phyloP scores from a whole-genome alignment of 495 filamentous ascomycete genomes.

The Aspergillus homomorphus region DNA sequence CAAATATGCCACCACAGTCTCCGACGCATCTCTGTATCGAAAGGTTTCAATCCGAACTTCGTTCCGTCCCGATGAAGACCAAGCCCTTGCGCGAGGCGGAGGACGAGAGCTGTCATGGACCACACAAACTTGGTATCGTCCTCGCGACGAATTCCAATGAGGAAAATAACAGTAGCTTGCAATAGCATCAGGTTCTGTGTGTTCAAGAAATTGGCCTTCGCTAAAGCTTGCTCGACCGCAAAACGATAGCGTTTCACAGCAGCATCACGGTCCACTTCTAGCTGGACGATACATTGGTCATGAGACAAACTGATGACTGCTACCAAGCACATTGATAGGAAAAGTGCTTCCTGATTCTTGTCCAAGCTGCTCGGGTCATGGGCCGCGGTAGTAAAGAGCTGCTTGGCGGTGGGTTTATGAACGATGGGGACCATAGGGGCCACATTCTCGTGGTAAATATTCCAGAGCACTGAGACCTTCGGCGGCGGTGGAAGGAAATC shows the following conservation, averaged over 20 bases:
- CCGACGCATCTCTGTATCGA: constrained; percentile 81
- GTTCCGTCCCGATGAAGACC: constrained; percentile 79
- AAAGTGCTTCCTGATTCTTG: constrained; percentile 62
- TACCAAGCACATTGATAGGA: constrained; percentile 78
- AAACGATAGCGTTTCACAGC: constrained; percentile 70
- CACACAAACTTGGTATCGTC: constrained; percentile 66
- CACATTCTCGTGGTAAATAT: constrained; percentile 66
- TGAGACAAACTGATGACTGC: constrained; percentile 64
- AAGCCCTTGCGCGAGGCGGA: constrained; percentile 77
- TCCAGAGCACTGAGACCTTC: constrained; percentile 66
- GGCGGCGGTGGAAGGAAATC: constrained; percentile 53
- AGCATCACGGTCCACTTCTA: constrained; percentile 38
- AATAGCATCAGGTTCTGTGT: constrained; percentile 71
- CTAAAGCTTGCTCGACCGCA: constrained; percentile 73
- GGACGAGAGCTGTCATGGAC: constrained; percentile 64
- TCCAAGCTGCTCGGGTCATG: constrained; percentile 54
- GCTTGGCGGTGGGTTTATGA: constrained; percentile 58
- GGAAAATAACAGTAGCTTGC: constrained; percentile 75
- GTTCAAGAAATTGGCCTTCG: constrained; percentile 70
- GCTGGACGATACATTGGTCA: constrained; percentile 32
- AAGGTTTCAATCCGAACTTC: constrained; percentile 68
- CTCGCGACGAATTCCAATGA: constrained; percentile 60
- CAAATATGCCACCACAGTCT: constrained; percentile 83
- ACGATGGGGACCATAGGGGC: constrained; percentile 68
- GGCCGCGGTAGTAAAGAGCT: constrained; percentile 41